Base-by-base conservation (phyloP, 192 early-diverging fungal species). In the Borealophlyctis nickersoniae region DNA sequence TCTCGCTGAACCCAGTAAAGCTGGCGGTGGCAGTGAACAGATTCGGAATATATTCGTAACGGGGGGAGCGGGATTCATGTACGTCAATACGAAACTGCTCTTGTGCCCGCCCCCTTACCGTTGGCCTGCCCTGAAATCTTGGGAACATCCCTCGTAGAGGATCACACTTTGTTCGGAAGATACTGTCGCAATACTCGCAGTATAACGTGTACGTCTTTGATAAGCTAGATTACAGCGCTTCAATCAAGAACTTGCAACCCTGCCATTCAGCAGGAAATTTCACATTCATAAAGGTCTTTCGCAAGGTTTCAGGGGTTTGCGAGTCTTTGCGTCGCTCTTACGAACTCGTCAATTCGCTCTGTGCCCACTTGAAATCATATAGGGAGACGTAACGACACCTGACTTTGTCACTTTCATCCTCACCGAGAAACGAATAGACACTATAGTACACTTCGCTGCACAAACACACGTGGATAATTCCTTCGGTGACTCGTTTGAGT, bases 21-120 rank as follows among this genome's bases (percentile, higher is more conserved):
- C n/a, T n/a, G n/a, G n/a, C n/a, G n/a, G n/a, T n/a, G n/a, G n/a
- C n/a, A n/a, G n/a, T n/a, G n/a, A n/a, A n/a, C n/a, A n/a, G n/a
- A n/a, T n/a, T n/a, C n/a, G 39, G 19, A 83, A 70, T 64, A 83
- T 91, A 13, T 72, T 91, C 23, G 63, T 91, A 13, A 91, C 89
- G 16, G 89, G 89, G 35, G 89, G 88, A 29, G 89, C 89, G 23
- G 89, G 89, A 22, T 91, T 91, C 77, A 88, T 89, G 88, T 90
- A 70, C 74, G 75, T 52, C 3, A 50, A n/a, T n/a, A n/a, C n/a
- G n/a, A n/a, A n/a, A n/a, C n/a, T n/a, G n/a, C n/a, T n/a, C n/a
- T n/a, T n/a, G n/a, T n/a, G n/a, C n/a, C n/a, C n/a, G n/a, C n/a
- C n/a, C n/a, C n/a, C n/a, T n/a, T n/a, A n/a, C n/a, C n/a, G n/a